Base-by-base conservation (phyloP, 257 asterid genomes). In the Rhazya stricta region DNA sequence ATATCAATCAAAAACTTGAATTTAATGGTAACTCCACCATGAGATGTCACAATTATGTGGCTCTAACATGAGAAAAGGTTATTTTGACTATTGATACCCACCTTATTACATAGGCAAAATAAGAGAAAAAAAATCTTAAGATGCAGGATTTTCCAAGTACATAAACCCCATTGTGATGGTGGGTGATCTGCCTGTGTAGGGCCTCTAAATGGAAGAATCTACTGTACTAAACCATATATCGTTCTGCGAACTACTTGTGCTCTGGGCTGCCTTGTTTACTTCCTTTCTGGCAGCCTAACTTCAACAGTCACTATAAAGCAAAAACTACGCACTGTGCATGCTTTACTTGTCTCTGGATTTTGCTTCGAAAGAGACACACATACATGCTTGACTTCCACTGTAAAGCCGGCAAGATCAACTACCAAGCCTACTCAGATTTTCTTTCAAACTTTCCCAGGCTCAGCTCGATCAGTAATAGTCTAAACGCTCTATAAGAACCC, bases 271-370 rank as follows among this genome's bases (percentile, higher is more conserved):
- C 71, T 37, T 27, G 32, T 58, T 2, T 42, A 34, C 43, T 27
- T 36, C 79, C 76, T 79, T 79, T 68, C 75, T 58, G 82, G 79
- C 61, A 32, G 76, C 82, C 82, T 68, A 79, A 74, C 79, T 46
- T 74, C 76, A 74, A 67, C 78, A 66, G 30, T 73, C 74, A 21
- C 36, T 42, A 42, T 60, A 56, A 37, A 72, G 41, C 73, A 62
- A 71, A 23, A 50, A 56, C 62, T 56, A 56, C 23, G 6, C 41
- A 34, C 18, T 36, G 11, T 13, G 34, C 67, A 0, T 54, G 1
- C 21, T 48, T 56, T 36, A 15, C 43, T 1, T 16, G 41, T 72
- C 54, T 30, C 15, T 42, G 25, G n/a, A 11, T 41, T 39, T 57
- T 50, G 67, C 10, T 21, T 72, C 67, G 6, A 25, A 23, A 53